phyloP scores from a whole-genome alignment of 2,329 filamentous ascomycete genomes.

The Calonectria fujianensis region DNA sequence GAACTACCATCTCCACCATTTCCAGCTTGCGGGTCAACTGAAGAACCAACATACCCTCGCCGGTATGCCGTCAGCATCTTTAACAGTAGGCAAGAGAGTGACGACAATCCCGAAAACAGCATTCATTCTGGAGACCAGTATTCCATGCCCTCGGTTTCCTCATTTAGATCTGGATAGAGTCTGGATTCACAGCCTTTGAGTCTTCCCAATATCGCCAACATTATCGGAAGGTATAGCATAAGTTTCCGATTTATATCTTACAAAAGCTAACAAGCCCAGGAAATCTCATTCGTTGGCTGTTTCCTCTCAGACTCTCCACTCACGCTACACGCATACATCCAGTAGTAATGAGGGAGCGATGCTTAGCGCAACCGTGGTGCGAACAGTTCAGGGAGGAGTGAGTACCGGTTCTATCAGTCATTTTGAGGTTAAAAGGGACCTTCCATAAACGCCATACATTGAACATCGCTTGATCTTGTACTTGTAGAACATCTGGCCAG shows the following conservation, averaged over 20 bases:
- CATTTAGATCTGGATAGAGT: conserved; percentile 40
- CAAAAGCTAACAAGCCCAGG: not conserved
- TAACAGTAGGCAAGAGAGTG: not conserved
- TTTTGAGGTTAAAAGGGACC: not conserved
- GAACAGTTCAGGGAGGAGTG: not conserved
- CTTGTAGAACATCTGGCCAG: not conserved
- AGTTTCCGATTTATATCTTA: not conserved
- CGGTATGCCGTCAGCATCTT: not conserved
- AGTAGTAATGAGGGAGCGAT: not conserved
- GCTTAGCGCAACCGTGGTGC: not conserved
- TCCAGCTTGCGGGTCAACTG: not conserved
- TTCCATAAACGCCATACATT: not conserved
- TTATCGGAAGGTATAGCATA: not conserved
- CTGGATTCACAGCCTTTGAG: conserved; percentile 25
- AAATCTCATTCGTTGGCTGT: not conserved
- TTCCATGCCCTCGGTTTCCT: conserved; percentile 48
- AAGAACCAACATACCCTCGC: not conserved
- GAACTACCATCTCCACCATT: conserved; percentile 41
- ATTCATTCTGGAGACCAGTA: conserved; percentile 35
- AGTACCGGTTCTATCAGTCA: not conserved
- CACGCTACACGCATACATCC: not conserved
- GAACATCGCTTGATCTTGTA: not conserved
- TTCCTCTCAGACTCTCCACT: not conserved
- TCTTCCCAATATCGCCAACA: not conserved
- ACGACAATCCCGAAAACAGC: conserved; percentile 25